phyloP scores from a whole-genome alignment of 148 eudicot genomes.

The Fallopia convolvulus region DNA sequence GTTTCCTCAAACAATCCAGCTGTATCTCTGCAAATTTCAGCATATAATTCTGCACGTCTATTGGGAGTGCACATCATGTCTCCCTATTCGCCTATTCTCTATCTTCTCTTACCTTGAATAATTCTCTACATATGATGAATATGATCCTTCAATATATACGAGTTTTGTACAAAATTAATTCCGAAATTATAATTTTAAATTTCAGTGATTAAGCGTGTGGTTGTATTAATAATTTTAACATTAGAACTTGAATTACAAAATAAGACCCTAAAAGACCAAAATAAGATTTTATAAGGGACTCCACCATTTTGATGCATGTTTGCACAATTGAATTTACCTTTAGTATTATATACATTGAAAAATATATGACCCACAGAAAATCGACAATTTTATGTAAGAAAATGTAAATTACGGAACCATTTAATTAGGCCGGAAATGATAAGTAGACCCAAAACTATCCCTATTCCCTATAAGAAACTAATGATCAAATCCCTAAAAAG shows the following conservation, averaged over 20 bases:
- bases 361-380: neutral
- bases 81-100: neutral
- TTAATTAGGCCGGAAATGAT: too few species aligned
- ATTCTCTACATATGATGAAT: neutral
- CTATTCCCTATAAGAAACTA: neutral
- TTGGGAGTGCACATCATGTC: conserved; percentile 1
- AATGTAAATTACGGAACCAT: neutral
- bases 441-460: neutral
- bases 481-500: neutral
- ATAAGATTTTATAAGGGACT: neutral
- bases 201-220: too few species aligned
- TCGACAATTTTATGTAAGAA: neutral
- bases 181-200: too few species aligned
- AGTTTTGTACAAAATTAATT: neutral
- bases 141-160: neutral
- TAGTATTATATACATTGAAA: neutral
- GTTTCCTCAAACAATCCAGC: conserved; percentile 6
- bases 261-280: neutral
- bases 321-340: neutral
- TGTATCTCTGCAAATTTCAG: conserved; percentile 4
- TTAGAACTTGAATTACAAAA: too few species aligned
- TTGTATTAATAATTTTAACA: too few species aligned
- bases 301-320: neutral
- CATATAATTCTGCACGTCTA: conserved; percentile 7
- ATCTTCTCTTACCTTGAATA: neutral